Evolutionary conservation across 2,329 filamentous ascomycete genomes (phyloP), one percentile per base, ranked within the genome.

Genomic region (Sphaerulina musiva): DNA sequence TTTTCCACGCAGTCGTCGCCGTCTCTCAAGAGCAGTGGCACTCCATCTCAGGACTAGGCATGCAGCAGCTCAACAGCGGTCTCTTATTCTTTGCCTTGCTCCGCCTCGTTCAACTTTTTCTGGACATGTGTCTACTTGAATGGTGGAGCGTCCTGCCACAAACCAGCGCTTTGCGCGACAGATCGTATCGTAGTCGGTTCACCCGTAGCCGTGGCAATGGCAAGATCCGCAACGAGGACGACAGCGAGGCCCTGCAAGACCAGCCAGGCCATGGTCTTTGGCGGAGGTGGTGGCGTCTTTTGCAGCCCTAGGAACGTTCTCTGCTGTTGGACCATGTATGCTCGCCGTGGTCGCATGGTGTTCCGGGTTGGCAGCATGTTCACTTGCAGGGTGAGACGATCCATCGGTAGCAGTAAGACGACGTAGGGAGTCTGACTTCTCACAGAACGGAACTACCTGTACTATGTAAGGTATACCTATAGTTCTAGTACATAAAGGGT

Each of bases 171-270:
- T 47, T 68, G 65, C n/a, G 58, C 61, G 4, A 67, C 55, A 10
- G 56, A 53, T 43, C 64, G 53, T 12, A 63, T 41, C 1, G 63
- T 63, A 6, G 66, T 66, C 4, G 53, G 44, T 29, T 64, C 57
- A 12, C 57, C 54, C 6, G 50, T 51, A 17, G 59, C 32, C 2
- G 56, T 60, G 3, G 66, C 65, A 42, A 67, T 55, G 12, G 59
- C 64, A 4, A 62, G 38, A 36, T 69, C 65, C 8, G 58, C 64
- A 7, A 67, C 44, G 38, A 70, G 59, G 14, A 70, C 68, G 6
- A 70, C 56, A 1, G 55, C 63, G 12, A 70, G 58, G 10, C 68
- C 68, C 59, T 70, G 67, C 1, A 62, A 48, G 14, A 70, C 68
- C 9, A 70, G 61, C 38, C 61, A 65, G n/a, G 61, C 67, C 60